Evolutionary conservation across 805 yeast species (phyloP).

Genomic region (Candida ponderosae): DNA sequence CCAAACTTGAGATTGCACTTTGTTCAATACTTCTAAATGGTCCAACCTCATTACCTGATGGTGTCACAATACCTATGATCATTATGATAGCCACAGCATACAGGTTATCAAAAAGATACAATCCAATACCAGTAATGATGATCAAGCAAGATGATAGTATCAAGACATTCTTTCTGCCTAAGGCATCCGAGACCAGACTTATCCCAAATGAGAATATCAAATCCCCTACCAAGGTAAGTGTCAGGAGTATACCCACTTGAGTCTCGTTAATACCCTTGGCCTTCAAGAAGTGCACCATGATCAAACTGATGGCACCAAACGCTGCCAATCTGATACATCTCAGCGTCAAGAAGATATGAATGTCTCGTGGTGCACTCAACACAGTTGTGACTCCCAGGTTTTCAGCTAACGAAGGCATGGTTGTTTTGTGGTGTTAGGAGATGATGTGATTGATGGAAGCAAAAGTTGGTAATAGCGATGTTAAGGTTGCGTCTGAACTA

Average conservation of each 20-base stretch:
- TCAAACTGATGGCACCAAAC: slow-evolving; percentile 28
- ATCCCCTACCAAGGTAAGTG: slow-evolving; percentile 44
- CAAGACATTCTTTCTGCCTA: slow-evolving; percentile 38
- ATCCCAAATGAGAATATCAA: slow-evolving; percentile 37
- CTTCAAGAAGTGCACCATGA: slow-evolving; percentile 37
- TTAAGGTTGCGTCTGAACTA: too few species aligned
- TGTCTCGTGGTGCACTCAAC: slow-evolving; percentile 19
- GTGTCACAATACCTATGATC: slow-evolving; percentile 45
- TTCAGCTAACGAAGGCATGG: neutral
- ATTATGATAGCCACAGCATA: slow-evolving; percentile 29
- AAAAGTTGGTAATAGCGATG: too few species aligned
- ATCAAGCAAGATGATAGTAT: slow-evolving; percentile 31
- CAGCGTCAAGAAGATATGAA: slow-evolving; percentile 20
- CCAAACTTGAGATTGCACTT: slow-evolving; percentile 39
- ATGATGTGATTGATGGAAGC: neutral
- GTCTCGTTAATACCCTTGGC: slow-evolving; percentile 32
- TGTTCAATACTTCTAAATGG: slow-evolving; percentile 54
- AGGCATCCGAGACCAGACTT: slow-evolving; percentile 36
- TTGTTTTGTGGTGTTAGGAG: too few species aligned
- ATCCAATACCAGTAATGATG: slow-evolving; percentile 34
- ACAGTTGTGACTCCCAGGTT: slow-evolving; percentile 17
- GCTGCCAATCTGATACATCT: slow-evolving; percentile 26
- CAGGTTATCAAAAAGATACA: slow-evolving; percentile 26
- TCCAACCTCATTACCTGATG: slow-evolving; percentile 53
- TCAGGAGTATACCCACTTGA: slow-evolving; percentile 41